Conservation (phyloP, 2,329 filamentous ascomycete genomes). For the Dothideomycetes sp. region DNA sequence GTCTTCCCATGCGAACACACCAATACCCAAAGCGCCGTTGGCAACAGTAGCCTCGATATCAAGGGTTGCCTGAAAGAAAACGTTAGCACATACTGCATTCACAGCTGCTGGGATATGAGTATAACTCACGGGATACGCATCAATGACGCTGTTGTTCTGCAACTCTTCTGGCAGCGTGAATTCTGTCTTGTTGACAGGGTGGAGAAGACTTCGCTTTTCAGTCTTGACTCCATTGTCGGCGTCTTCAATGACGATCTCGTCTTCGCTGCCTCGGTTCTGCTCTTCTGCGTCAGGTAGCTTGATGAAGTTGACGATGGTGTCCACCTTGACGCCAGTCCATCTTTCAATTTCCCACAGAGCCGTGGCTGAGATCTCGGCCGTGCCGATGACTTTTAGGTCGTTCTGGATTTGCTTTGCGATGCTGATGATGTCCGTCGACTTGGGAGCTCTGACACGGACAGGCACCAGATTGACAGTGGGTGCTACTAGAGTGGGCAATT, state of each 20-base stretch:
- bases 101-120: not conserved
- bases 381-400: conserved; percentile 55
- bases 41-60: conserved; percentile 45
- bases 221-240: conserved; percentile 12
- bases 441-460: conserved; percentile 41
- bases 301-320: conserved; percentile 75
- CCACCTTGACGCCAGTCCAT: conserved; percentile 64
- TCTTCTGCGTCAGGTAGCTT: conserved; percentile 36
- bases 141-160: conserved; percentile 15
- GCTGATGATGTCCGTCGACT: conserved; percentile 27
- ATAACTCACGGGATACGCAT: conserved; percentile 28
- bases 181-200: conserved; percentile 2
- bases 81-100: conserved; percentile 12
- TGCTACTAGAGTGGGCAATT: conserved; percentile 41
- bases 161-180: conserved; percentile 15
- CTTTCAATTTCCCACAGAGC: conserved; percentile 58
- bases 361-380: conserved; percentile 42
- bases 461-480: conserved; percentile 76
- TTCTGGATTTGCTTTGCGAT: conserved; percentile 53
- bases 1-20: conserved; percentile 37
- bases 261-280: conserved; percentile 5
- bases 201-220: conserved; percentile 13
- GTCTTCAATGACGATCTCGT: conserved; percentile 15
- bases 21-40: conserved; percentile 39
- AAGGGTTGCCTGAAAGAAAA: conserved; percentile 35